Percentiles rank a stretch among this genome's conserved stretches.
Conservation (phyloP, 1,139 yeast species). For the Pichia cactophila region DNA sequence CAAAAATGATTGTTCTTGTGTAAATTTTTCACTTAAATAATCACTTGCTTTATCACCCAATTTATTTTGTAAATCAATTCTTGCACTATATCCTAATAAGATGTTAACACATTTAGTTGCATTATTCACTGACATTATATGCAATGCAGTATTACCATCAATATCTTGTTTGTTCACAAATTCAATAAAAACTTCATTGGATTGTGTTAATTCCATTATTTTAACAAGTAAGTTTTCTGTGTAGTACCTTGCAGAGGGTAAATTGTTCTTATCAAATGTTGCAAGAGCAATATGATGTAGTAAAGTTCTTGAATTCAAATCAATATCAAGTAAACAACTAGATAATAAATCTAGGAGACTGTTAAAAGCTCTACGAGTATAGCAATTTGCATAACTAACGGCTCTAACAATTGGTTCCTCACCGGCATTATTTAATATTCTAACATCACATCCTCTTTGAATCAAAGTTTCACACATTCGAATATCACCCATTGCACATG, state of each 20-base stretch:
- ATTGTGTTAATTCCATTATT: slow-evolving; percentile 48
- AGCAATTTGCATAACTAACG: slow-evolving; percentile 47
- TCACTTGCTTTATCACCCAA: slow-evolving; percentile 72
- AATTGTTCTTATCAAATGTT: slow-evolving; percentile 50
- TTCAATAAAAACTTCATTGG: slow-evolving; percentile 49
- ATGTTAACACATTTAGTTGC: slow-evolving; percentile 71
- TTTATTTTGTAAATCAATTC: slow-evolving; percentile 62
- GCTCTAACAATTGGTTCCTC: slow-evolving; percentile 54
- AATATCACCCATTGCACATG: slow-evolving; percentile 53
- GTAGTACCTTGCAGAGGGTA: slow-evolving; percentile 74
- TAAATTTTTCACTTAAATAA: slow-evolving; percentile 41
- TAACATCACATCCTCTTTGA: slow-evolving; percentile 31
- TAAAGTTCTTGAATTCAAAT: slow-evolving; percentile 60
- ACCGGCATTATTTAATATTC: slow-evolving; percentile 40
- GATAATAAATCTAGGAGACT: slow-evolving; percentile 38
- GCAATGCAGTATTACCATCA: slow-evolving; percentile 85
- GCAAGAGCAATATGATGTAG: slow-evolving; percentile 75
- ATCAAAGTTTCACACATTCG: slow-evolving; percentile 43
- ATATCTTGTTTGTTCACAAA: slow-evolving; percentile 72
- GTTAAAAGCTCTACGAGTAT: slow-evolving; percentile 41
- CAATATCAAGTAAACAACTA: slow-evolving; percentile 48
- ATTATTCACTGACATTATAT: slow-evolving; percentile 68
- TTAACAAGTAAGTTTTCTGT: slow-evolving; percentile 70
- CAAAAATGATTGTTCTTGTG: not conserved
- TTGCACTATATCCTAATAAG: slow-evolving; percentile 64